These are phyloP conservation scores for Emmonsiellopsis sp. DNA, from an alignment of 2,329 filamentous ascomycete genomes.

Conservation along the genomic window DNA sequence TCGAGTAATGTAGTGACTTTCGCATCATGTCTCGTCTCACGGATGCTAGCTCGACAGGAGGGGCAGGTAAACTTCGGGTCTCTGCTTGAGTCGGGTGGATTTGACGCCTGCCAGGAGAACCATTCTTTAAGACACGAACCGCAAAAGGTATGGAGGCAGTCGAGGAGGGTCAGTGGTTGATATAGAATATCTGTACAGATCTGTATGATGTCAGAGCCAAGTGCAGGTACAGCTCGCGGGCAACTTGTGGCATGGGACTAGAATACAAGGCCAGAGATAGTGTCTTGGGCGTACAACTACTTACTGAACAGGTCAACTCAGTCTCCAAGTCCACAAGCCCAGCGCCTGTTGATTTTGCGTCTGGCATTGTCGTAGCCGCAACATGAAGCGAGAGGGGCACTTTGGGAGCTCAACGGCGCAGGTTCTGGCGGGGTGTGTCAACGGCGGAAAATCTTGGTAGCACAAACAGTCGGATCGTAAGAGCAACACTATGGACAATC, in stretches of 20 bases:
- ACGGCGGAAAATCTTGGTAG: not conserved
- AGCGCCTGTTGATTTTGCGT: slow-evolving; percentile 6
- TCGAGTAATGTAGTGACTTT: slow-evolving; percentile 83
- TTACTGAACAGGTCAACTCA: slow-evolving; percentile 89
- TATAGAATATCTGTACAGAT: slow-evolving; percentile 95
- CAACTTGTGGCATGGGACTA: not conserved
- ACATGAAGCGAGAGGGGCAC: slow-evolving; percentile 3
- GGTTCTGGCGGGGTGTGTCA: not conserved
- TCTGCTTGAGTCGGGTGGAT: slow-evolving; percentile 36
- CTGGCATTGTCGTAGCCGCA: not conserved
- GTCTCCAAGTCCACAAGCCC: slow-evolving; percentile 66
- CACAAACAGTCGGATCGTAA: not conserved
- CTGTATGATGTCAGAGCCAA: slow-evolving; percentile 35
- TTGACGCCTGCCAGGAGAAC: slow-evolving; percentile 72
- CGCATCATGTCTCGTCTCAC: slow-evolving; percentile 82
- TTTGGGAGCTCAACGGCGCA: not conserved
- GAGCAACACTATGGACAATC: not conserved
- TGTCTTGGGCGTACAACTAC: slow-evolving; percentile 26
- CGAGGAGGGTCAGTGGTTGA: slow-evolving; percentile 80
- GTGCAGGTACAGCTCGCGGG: not conserved
- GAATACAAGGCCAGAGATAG: not conserved
- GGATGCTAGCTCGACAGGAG: slow-evolving; percentile 77
- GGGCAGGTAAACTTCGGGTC: slow-evolving; percentile 70
- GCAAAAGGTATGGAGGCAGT: slow-evolving; percentile 94
- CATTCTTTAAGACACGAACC: slow-evolving; percentile 92